Evolutionary conservation across 108 stramenopile species (phyloP).

Genomic region (Nannochloropsis granulata): DNA sequence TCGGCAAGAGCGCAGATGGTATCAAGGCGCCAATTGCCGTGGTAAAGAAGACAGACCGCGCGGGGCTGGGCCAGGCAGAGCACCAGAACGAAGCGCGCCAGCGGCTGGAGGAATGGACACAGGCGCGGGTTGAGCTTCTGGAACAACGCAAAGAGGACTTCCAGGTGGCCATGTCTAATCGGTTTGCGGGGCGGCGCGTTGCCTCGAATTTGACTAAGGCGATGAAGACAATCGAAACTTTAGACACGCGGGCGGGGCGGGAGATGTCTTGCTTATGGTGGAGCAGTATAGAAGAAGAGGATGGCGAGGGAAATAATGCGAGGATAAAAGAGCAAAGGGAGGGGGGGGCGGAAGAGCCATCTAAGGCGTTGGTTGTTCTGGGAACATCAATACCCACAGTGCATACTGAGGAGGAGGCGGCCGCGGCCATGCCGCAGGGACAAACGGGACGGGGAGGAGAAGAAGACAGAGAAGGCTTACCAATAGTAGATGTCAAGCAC

Average conservation of each 20-base stretch:
- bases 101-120: neutral
- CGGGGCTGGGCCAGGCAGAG: neutral
- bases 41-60: neutral
- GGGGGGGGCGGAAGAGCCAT: no score
- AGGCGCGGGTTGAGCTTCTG: neutral
- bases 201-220: neutral
- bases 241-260: neutral
- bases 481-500: neutral
- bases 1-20: neutral
- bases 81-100: neutral
- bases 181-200: neutral
- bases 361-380: no score
- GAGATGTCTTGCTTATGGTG: neutral
- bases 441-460: no score
- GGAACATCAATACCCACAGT: no score
- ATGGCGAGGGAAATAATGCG: neutral
- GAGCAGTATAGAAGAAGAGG: neutral
- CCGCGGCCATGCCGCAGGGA: no score
- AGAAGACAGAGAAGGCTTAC: no score
- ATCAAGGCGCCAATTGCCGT: neutral
- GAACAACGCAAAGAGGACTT: neutral
- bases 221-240: neutral
- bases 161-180: neutral
- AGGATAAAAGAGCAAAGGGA: no score
- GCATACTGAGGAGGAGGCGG: no score